phyloP scores from a whole-genome alignment of 2,329 filamentous ascomycete species.

The Ceratocystis eucalypticola region DNA sequence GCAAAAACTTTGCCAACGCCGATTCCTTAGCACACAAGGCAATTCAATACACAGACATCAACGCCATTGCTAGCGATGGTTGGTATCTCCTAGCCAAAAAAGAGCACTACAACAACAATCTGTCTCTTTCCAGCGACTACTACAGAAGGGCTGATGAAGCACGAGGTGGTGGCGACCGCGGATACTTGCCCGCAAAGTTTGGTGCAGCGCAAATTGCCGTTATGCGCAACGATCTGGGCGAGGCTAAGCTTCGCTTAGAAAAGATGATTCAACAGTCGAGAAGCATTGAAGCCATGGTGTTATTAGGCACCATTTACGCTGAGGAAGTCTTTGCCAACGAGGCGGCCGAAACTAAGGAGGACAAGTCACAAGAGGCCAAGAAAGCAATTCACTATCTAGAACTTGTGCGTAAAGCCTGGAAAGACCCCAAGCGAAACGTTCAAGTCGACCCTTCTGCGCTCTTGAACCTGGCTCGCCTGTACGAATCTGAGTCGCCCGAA shows the following conservation, averaged over 20 bases:
- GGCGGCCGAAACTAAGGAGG: slow-evolving; percentile 59
- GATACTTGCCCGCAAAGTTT: slow-evolving; percentile 89
- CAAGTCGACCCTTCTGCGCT: slow-evolving; percentile 74
- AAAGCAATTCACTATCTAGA: slow-evolving; percentile 81
- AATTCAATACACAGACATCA: slow-evolving; percentile 91
- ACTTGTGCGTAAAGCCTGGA: slow-evolving; percentile 75
- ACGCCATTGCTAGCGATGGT: slow-evolving; percentile 90
- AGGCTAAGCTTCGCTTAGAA: slow-evolving; percentile 84
- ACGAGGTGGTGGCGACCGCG: slow-evolving; percentile 76
- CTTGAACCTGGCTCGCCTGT: slow-evolving; percentile 80
- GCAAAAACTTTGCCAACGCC: slow-evolving; percentile 67
- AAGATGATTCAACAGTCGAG: slow-evolving; percentile 84
- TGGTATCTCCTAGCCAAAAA: slow-evolving; percentile 92
- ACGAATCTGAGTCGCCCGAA: slow-evolving; percentile 73
- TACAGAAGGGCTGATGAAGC: slow-evolving; percentile 87
- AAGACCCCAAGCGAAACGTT: slow-evolving; percentile 75
- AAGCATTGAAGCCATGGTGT: slow-evolving; percentile 74
- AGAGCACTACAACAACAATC: slow-evolving; percentile 69
- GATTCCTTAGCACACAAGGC: slow-evolving; percentile 82
- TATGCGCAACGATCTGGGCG: slow-evolving; percentile 68
- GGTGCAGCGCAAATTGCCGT: slow-evolving; percentile 83
- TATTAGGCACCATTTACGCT: slow-evolving; percentile 82
- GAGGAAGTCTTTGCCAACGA: slow-evolving; percentile 84
- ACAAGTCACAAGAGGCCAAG: slow-evolving; percentile 71
- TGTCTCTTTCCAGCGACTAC: slow-evolving; percentile 64